Percentiles rank a stretch among this genome's conserved stretches.
phyloP scores from a whole-genome alignment of 2,329 filamentous ascomycete species.

The Colletotrichum melonis region DNA sequence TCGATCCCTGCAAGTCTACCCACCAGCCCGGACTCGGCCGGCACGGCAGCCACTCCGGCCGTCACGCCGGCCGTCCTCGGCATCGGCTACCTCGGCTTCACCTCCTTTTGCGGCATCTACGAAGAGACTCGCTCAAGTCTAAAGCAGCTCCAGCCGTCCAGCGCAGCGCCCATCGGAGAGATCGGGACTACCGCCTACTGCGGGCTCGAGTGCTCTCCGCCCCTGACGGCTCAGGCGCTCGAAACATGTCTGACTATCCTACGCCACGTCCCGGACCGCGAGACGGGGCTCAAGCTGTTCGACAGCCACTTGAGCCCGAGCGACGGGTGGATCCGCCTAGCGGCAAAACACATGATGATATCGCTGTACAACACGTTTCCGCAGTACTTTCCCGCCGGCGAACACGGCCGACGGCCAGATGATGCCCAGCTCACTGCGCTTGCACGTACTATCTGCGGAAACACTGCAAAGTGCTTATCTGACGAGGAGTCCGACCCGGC shows the following conservation, averaged over 20 bases:
- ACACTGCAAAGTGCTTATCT: constrained; percentile 48
- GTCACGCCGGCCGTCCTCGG: constrained; percentile 26
- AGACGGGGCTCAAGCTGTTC: constrained; percentile 39
- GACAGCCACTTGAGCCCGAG: constrained; percentile 38
- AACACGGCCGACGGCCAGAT: constrained; percentile 37
- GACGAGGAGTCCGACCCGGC: constrained; percentile 48
- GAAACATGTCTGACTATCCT: constrained; percentile 53
- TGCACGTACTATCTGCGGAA: constrained; percentile 49
- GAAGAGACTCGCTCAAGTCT: constrained; percentile 55
- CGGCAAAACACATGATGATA: constrained; percentile 42
- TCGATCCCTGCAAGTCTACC: constrained; percentile 20
- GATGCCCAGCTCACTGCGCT: constrained; percentile 48
- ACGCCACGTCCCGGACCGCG: constrained; percentile 46
- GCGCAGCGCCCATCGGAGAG: constrained; percentile 14
- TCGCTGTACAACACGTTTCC: constrained; percentile 47
- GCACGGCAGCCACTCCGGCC: constrained; percentile 11
- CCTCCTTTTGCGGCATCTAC: constrained; percentile 54
- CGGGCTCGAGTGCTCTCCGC: constrained; percentile 25
- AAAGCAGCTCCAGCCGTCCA: constrained; percentile 44
- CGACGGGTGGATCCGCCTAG: constrained; percentile 47
- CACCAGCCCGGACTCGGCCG: constrained; percentile 29
- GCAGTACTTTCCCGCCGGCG: constrained; percentile 36
- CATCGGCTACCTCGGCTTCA: constrained; percentile 57
- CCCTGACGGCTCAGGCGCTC: constrained; percentile 36
- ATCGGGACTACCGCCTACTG: constrained; percentile 17